Evolutionary conservation across 1,284 basidiomycete genomes (phyloP).

Genomic region (Cutaneotrichosporon cavernicola): DNA sequence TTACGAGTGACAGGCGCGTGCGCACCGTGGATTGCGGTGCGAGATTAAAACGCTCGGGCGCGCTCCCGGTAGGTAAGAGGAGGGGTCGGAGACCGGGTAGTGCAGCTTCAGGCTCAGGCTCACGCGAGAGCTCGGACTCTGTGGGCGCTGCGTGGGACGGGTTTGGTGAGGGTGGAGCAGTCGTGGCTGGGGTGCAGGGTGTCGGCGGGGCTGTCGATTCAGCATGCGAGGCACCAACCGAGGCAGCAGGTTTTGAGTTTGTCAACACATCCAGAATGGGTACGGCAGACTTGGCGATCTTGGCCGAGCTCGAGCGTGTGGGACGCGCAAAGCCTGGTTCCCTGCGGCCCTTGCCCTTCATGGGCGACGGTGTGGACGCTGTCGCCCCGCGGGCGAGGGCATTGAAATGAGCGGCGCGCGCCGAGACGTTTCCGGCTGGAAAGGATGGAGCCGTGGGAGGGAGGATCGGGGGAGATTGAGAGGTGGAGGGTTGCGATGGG

Average conservation of each 20-base stretch:
- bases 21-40: constrained; percentile 5
- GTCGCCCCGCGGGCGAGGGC: constrained; percentile 1
- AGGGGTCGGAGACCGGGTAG: neutral
- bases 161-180: neutral
- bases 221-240: neutral
- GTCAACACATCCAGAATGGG: neutral
- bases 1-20: neutral
- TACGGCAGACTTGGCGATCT: neutral
- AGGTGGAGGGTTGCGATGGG: neutral
- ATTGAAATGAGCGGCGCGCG: constrained; percentile 5
- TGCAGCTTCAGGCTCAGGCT: neutral
- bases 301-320: constrained; percentile 1
- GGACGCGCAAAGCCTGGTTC: constrained; percentile 4
- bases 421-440: neutral
- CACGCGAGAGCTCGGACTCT: neutral
- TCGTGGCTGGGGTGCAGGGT: neutral
- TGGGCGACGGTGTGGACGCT: constrained; percentile 1
- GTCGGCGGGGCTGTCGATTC: neutral
- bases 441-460: neutral
- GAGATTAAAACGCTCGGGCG: neutral
- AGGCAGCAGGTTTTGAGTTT: neutral
- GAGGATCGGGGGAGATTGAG: neutral
- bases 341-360: neutral
- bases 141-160: neutral
- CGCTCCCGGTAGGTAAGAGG: neutral